These are phyloP conservation scores for Corinectria fuckeliana DNA, from an alignment of 2,329 filamentous ascomycete genomes.

Conservation along the genomic window DNA sequence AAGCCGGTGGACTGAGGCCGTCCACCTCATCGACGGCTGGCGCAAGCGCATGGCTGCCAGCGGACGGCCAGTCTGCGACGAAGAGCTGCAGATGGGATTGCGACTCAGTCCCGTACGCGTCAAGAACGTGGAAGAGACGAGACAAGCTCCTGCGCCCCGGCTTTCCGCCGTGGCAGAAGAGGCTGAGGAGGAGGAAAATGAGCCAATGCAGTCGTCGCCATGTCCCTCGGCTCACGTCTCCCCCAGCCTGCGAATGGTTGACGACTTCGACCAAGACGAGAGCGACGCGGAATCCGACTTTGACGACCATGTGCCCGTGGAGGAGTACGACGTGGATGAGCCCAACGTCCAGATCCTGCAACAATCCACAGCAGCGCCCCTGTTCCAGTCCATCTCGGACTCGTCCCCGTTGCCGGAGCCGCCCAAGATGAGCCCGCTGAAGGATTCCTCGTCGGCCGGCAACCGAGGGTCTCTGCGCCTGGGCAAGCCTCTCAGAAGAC, in stretches of 20 bases:
- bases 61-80: constrained; percentile 72
- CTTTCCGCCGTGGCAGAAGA: constrained; percentile 58
- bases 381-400: constrained; percentile 39
- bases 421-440: constrained; percentile 58
- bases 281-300: constrained; percentile 51
- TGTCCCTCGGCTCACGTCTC: constrained; percentile 34
- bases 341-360: constrained; percentile 54
- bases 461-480: constrained; percentile 48
- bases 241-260: constrained; percentile 21
- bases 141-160: constrained; percentile 45
- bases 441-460: constrained; percentile 57
- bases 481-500: constrained; percentile 39
- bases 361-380: constrained; percentile 47
- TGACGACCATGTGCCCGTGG: constrained; percentile 53
- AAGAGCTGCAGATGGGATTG: constrained; percentile 72
- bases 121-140: constrained; percentile 57
- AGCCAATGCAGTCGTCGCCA: constrained; percentile 35
- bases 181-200: constrained; percentile 41
- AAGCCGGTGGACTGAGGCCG: constrained; percentile 84
- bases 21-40: constrained; percentile 92
- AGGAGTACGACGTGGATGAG: constrained; percentile 50
- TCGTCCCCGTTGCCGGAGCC: constrained; percentile 56
- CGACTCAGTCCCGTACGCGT: constrained; percentile 66
- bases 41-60: constrained; percentile 77
- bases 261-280: constrained; percentile 38